Evolutionary conservation across 2,329 filamentous ascomycete species (phyloP), one percentile per base, ranked within the genome.

Genomic region (Alternaria sp.): DNA sequence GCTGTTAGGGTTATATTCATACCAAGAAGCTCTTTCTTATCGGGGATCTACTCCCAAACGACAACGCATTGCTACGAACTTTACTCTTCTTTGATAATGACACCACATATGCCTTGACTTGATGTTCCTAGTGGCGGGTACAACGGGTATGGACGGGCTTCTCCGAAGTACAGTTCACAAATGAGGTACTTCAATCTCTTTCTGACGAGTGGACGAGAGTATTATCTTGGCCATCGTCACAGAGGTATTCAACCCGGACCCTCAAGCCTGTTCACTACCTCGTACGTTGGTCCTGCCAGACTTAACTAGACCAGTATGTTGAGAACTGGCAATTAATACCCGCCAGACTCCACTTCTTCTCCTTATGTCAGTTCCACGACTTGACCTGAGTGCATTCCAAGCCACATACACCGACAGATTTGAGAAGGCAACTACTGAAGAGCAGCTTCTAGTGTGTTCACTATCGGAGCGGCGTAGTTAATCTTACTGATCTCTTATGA

Each of bases 391-490:
- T n/a, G 32, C 32, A 36, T 36, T 36, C 4, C 4, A 36, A 10
- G 15, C 5, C 0, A 36, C 15, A 36, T 36, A 36, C 32, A 36
- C 32, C 15, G 0, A 0, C 0, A n/a, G 5, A 5, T n/a, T 1
- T 2, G 3, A 8, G 32, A 36, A 36, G 32, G 15, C 32, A 5
- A 10, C 8, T n/a, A n/a, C 2, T n/a, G 0, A 9, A 9, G 32
- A 36, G 32, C 7, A n/a, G 15, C 32, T 36, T 36, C 15, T 5
- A 36, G 32, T 36, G 8, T 36, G 32, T 36, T 36, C 2, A 36
- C 15, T 36, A 8, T n/a, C 4, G 15, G 32, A 5, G 15, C 32
- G 15, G 32, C 15, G 32, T 9, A 2, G 10, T 36, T 0, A 0
- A 10, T 3, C 32, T 36, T 36, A 36, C 4, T 0, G 0, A n/a